phyloP scores from a whole-genome alignment of 2,329 filamentous ascomycete genomes.

The Epicoccum nigrum region DNA sequence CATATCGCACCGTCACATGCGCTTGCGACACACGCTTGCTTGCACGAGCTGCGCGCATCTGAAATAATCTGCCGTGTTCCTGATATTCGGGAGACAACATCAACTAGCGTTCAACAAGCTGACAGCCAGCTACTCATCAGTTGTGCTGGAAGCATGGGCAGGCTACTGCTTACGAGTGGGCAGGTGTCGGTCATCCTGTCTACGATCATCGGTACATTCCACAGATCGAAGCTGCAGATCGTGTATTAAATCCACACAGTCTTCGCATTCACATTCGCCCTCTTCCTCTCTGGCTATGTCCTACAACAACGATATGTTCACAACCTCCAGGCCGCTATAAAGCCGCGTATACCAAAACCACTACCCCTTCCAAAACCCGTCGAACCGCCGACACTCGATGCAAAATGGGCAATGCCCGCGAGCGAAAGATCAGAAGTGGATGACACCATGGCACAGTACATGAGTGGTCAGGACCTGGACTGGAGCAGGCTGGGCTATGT shows the following conservation, averaged over 20 bases:
- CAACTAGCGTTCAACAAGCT: too few relatives aligned
- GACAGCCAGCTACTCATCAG: not conserved
- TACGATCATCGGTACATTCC: conserved; percentile 63
- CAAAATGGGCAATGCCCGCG: conserved; percentile 46
- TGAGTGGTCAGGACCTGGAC: conserved; percentile 47
- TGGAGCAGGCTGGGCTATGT: conserved; percentile 56
- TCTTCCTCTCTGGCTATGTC: conserved; percentile 87
- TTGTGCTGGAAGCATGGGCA: conserved; percentile 31
- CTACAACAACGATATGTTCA: conserved; percentile 85
- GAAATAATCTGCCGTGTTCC: not conserved
- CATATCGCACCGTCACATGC: conserved; percentile 37
- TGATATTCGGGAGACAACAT: too few relatives aligned
- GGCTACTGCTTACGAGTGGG: conserved; percentile 68
- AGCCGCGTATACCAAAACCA: conserved; percentile 56
- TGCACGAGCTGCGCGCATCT: conserved; percentile 23
- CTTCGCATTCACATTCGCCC: conserved; percentile 75
- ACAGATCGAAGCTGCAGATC: not conserved
- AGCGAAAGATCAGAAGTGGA: conserved; percentile 36
- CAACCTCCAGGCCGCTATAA: conserved; percentile 76
- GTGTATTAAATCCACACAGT: conserved; percentile 53
- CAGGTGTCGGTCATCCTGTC: conserved; percentile 74
- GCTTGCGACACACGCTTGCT: conserved; percentile 23
- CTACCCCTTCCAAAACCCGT: conserved; percentile 43
- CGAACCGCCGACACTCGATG: conserved; percentile 41
- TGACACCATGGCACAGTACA: conserved; percentile 40